These are phyloP conservation scores for Clonostachys byssicola DNA, from an alignment of 2,329 filamentous ascomycete genomes.

Conservation along the genomic window DNA sequence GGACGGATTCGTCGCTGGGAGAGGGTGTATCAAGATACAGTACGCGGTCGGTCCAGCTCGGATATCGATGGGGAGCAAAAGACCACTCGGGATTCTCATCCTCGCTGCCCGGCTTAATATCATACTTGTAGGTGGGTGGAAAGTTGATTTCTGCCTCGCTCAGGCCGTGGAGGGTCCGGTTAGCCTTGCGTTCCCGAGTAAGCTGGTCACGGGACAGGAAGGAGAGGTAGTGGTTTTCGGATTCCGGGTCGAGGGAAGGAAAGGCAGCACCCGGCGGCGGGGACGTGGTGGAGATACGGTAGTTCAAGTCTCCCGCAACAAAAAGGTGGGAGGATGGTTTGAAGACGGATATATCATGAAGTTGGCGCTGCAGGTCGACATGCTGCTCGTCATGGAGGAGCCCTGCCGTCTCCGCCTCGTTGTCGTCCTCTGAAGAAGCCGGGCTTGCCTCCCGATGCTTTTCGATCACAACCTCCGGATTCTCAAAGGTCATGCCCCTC, in stretches of 20 bases:
- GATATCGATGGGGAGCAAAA: slow-evolving; percentile 81
- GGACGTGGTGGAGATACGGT: slow-evolving; percentile 69
- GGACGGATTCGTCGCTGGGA: slow-evolving; percentile 36
- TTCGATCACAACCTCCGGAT: slow-evolving; percentile 35
- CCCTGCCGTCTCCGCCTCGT: slow-evolving; percentile 16
- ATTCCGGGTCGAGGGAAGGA: slow-evolving; percentile 54
- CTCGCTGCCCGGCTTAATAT: slow-evolving; percentile 22
- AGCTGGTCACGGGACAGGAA: slow-evolving; percentile 79
- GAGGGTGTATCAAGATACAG: slow-evolving; percentile 65
- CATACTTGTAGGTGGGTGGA: slow-evolving; percentile 93
- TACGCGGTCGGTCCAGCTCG: slow-evolving; percentile 90
- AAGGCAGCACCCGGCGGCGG: slow-evolving; percentile 59
- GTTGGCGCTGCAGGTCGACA: slow-evolving; percentile 30
- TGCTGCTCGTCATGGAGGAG: slow-evolving; percentile 28
- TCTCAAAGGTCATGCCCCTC: slow-evolving; percentile 71
- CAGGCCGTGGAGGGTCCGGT: slow-evolving; percentile 73
- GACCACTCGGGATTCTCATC: slow-evolving; percentile 50
- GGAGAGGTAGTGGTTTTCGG: slow-evolving; percentile 56
- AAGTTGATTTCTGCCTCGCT: slow-evolving; percentile 72
- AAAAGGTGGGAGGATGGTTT: slow-evolving; percentile 74
- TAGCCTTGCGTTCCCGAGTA: slow-evolving; percentile 61
- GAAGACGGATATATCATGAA: slow-evolving; percentile 66
- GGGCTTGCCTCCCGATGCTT: slow-evolving; percentile 7
- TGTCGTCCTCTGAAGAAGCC: slow-evolving; percentile 11
- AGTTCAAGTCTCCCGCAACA: slow-evolving; percentile 90